Base-by-base conservation (phyloP, 352 stramenopile genomes). In the Thalassiosira hispida region DNA sequence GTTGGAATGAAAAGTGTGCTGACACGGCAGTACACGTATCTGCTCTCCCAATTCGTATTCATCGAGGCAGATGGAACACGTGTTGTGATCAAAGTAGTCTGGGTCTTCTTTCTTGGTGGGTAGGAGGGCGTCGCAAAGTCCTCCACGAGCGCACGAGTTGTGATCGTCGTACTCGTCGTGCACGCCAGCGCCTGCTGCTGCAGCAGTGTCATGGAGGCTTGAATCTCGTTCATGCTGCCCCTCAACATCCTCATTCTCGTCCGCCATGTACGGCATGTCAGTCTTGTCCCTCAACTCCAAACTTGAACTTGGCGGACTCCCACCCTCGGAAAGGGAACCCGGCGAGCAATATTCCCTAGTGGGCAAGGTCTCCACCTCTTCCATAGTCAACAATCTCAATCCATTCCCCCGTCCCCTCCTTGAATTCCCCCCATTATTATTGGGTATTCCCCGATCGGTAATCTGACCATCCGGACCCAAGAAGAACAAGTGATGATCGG, bases 51-150 rank as follows among this genome's bases (percentile, higher is more conserved):
- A 42, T 59, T 92, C 77, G 72, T 95, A 94, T 56, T 95, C 87
- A 33, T 95, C 92, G 7, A 96, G 67, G 65, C 92, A 96, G 51
- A 96, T 90, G 12, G 83, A 88, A 83, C 92, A 96, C 6, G 77
- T 79, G 18, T 68, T 79, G n/a, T 88, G 65, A 14, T 67, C 35
- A 35, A 68, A 63, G 52, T 44, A 40, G 33, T 65, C 46, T 1
- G n/a, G 16, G 46, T 65, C 25, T 0, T 75, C 27, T 29, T 68
- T 18, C 49, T 67, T 70, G 8, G 60, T 70, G 7, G 60, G 60
- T 9, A 75, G 57, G 38, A 72, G 73, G 20, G 0, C 14, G 22
- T 63, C 27, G 52, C 62, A 74, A 1, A 73, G 44, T 68, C 63
- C 63, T 12, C 64, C 31, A 4, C 47, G 42, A n/a, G n/a, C 0